phyloP scores from a whole-genome alignment of 306 rosid genomes.

The Trichosanthes truncata region DNA sequence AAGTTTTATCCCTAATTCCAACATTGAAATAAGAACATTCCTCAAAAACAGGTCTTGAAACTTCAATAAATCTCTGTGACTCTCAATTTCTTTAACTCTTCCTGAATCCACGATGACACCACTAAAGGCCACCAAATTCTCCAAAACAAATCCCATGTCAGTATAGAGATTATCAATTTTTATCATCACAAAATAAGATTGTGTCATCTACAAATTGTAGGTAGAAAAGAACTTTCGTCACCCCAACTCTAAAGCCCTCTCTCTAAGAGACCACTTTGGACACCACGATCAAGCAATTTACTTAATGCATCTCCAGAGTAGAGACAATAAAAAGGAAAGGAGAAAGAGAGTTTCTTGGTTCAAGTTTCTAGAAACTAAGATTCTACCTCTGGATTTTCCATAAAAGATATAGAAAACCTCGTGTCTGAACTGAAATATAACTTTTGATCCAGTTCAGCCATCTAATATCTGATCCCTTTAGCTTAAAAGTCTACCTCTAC shows the following conservation, averaged over 20 bases:
- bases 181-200: neutral
- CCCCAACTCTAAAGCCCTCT: neutral
- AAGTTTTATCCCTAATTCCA: neutral
- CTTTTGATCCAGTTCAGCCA: neutral
- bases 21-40: neutral
- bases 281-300: neutral
- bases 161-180: neutral
- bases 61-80: neutral
- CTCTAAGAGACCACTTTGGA: neutral
- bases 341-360: neutral
- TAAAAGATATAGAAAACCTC: neutral
- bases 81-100: neutral
- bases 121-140: neutral
- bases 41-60: neutral
- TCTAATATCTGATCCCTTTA: neutral
- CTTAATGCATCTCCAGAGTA: neutral
- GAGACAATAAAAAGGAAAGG: neutral
- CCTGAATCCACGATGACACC: neutral
- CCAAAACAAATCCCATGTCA: neutral
- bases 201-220: neutral
- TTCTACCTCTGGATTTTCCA: neutral
- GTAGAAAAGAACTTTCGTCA: neutral
- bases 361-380: neutral
- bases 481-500: neutral
- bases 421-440: neutral